Percentiles rank a stretch among this genome's conserved stretches.
These are phyloP conservation scores for Moricandia arvensis DNA, from an alignment of 345 rosid genomes.

Conservation along the genomic window DNA sequence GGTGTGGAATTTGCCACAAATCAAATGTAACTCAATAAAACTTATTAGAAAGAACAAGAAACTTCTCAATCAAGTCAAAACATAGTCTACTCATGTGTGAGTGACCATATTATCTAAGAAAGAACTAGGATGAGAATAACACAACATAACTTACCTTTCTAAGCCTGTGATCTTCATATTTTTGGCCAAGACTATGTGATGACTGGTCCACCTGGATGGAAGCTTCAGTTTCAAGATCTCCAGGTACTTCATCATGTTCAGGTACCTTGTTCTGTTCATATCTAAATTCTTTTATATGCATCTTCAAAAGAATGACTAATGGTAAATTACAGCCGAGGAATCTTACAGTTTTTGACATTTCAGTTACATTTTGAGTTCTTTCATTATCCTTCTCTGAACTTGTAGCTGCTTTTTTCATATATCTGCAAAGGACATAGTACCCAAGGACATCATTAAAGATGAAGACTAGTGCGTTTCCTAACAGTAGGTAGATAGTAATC, in stretches of 20 bases:
- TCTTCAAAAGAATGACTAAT: not conserved
- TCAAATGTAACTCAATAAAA: constrained; percentile 1
- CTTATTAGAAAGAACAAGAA: not conserved
- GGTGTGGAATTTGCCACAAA: not conserved
- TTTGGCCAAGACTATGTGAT: constrained; percentile 55
- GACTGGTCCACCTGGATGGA: constrained; percentile 45
- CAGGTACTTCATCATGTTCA: constrained; percentile 47
- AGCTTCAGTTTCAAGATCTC: constrained; percentile 50
- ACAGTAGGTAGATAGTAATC: not conserved
- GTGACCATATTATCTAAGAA: constrained; percentile 19
- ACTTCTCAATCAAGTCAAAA: constrained; percentile 11
- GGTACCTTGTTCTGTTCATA: constrained; percentile 5
- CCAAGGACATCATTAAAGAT: not conserved
- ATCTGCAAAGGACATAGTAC: constrained; percentile 45
- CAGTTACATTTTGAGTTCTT: no score
- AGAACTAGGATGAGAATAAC: constrained; percentile 2
- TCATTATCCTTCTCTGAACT: constrained; percentile 55
- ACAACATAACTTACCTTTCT: constrained; percentile 59
- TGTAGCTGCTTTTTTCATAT: constrained; percentile 46
- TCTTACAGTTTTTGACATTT: constrained; percentile 53
- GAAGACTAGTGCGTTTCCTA: not conserved
- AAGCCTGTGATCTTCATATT: constrained; percentile 50
- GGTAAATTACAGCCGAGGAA: constrained; percentile 19
- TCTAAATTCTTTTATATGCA: not conserved
- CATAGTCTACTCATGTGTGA: constrained; percentile 2